Percentiles rank a stretch among this genome's conserved stretches.
Conservation (phyloP, 768 basidiomycete genomes). For the Suillus discolor region DNA sequence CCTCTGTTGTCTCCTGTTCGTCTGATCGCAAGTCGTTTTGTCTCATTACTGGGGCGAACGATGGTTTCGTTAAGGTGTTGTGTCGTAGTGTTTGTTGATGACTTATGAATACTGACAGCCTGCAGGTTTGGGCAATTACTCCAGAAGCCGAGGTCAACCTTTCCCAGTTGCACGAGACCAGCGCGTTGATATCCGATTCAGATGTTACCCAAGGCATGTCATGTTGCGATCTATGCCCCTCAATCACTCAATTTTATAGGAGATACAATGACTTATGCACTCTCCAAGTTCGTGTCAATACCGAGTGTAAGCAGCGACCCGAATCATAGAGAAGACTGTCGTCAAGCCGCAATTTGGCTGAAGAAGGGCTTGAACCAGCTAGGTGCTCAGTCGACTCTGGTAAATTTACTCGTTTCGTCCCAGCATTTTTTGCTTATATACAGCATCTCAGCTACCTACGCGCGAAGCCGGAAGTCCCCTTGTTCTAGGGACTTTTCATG, state of each 20-base stretch:
- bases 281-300: conserved; percentile 85
- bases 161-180: neutral
- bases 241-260: conserved; percentile 8
- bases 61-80: conserved; percentile 78
- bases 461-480: conserved; percentile 81
- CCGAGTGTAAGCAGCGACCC: conserved; percentile 79
- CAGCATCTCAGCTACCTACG: conserved; percentile 62
- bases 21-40: conserved; percentile 24
- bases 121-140: conserved; percentile 57
- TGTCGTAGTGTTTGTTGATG: conserved; percentile 6
- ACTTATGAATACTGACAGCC: neutral
- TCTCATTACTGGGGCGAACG: conserved; percentile 83
- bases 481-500: conserved; percentile 85
- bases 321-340: conserved; percentile 78
- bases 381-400: conserved; percentile 80
- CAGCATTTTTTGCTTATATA: neutral
- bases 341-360: conserved; percentile 92
- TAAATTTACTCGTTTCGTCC: conserved; percentile 35
- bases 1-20: conserved; percentile 61
- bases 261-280: conserved; percentile 78
- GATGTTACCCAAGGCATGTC: conserved; percentile 21
- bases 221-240: neutral
- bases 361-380: conserved; percentile 86
- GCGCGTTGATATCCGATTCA: neutral
- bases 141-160: conserved; percentile 19